Evolutionary conservation across 2,329 filamentous ascomycete genomes (phyloP).

Genomic region (Epichloe festucae): DNA sequence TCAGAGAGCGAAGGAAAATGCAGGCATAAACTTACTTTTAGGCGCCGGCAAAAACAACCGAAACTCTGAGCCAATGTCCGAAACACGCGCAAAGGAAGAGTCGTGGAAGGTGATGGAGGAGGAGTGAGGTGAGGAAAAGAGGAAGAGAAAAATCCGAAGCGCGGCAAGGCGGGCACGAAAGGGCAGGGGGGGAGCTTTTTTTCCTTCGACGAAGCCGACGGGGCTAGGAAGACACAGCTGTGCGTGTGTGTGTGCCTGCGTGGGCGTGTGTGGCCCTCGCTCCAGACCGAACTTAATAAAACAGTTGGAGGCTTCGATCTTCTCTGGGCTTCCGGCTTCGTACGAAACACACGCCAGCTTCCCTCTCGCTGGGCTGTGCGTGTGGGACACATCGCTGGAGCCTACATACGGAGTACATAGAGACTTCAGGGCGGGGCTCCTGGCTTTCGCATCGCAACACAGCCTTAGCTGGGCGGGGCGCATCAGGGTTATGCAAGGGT

Average conservation of each 20-base stretch:
- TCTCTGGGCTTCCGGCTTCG: conserved; percentile 1
- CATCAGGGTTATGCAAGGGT: conserved; percentile 5
- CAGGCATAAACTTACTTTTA: conserved; percentile 35
- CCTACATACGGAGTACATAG: neutral
- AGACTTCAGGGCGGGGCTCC: neutral
- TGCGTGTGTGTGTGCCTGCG: neutral
- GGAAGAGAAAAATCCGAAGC: conserved; percentile 12
- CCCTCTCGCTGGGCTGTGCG: neutral
- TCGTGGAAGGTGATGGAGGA: conserved; percentile 24
- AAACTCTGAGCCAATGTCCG: conserved; percentile 30
- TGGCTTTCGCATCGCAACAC: conserved; percentile 4
- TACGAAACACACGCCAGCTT: neutral
- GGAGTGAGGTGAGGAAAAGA: conserved; percentile 14
- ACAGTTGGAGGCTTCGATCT: neutral
- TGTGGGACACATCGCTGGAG: neutral
- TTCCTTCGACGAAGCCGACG: conserved; percentile 10
- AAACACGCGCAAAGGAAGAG: conserved; percentile 36
- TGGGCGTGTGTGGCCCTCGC: neutral
- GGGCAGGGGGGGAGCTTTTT: conserved; percentile 23
- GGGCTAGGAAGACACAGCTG: neutral
- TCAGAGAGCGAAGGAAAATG: neutral
- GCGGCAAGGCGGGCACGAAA: conserved; percentile 22
- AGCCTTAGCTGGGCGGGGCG: conserved; percentile 14
- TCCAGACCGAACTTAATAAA: neutral
- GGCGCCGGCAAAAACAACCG: conserved; percentile 37